Percentiles rank a stretch among this genome's conserved stretches.
phyloP scores from a whole-genome alignment of 306 rosid genomes.

The peach (Prunus persica) region DNA sequence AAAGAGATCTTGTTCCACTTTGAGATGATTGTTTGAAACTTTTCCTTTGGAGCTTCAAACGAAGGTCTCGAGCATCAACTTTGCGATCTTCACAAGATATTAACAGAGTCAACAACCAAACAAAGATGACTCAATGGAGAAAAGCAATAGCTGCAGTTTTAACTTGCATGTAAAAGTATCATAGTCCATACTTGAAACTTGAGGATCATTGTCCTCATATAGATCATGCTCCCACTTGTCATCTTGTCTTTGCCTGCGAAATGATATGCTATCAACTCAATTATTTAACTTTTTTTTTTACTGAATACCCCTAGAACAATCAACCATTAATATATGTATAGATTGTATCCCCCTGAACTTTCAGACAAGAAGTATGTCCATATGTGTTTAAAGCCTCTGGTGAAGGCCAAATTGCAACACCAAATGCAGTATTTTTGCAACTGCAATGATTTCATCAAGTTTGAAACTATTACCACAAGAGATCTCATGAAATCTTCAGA shows the following conservation, averaged over 20 bases:
- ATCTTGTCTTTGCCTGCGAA: slow-evolving; percentile 87
- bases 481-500: background rate
- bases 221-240: slow-evolving; percentile 99
- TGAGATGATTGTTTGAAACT: slow-evolving; percentile 58
- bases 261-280: slow-evolving; percentile 11
- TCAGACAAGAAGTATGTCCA: background rate
- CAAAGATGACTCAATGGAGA: slow-evolving; percentile 29
- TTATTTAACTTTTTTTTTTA: background rate
- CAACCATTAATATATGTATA: background rate
- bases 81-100: slow-evolving; percentile 68
- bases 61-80: slow-evolving; percentile 81
- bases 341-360: background rate
- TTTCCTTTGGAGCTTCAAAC: slow-evolving; percentile 87
- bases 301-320: slow-evolving; percentile 15
- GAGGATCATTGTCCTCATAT: slow-evolving; percentile 51
- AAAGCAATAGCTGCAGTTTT: slow-evolving; percentile 30
- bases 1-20: slow-evolving; percentile 57
- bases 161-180: slow-evolving; percentile 32
- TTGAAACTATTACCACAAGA: background rate
- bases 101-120: slow-evolving; percentile 51
- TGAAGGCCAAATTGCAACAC: background rate
- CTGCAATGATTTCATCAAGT: background rate
- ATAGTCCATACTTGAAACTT: slow-evolving; percentile 64
- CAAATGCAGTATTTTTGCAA: background rate
- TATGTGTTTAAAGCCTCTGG: background rate